Evolutionary conservation across 441 rosid genomes (phyloP), one percentile per base, ranked within the genome.

Genomic region (Viola pubescens): DNA sequence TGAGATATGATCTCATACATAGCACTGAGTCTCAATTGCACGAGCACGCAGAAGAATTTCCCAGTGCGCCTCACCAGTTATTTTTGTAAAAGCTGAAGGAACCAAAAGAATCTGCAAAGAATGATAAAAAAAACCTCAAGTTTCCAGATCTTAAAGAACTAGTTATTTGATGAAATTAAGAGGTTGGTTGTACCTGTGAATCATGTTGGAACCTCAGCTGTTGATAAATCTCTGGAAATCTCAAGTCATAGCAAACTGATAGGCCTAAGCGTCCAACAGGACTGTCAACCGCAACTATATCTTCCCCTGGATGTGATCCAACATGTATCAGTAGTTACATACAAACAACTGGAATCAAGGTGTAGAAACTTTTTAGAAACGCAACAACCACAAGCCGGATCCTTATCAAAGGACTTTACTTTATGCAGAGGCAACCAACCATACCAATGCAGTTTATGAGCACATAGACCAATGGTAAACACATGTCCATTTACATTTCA

Each of bases 11-110:
- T 58, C 56, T 62, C 81, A 61, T 83, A 92, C 96, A 72, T 89
- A 92, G 80, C 97, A 92, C 59, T 92, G 98, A 37, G 98, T 89
- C 78, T 92, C 96, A 37, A 92, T 82, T 54, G 98, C 98, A 55
- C 91, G 80, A 63, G 96, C 84, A 70, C 96, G 86, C 58, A 94
- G 98, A 53, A 89, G 87, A 79, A 88, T 72, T 76, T 94, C 97
- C 98, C 98, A 94, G 70, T 94, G 98, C 58, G 98, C 97, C 71
- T 82, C 76, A 54, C 96, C 98, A 9, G 98, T 89, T 62, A 82
- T 88, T 70, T 69, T 79, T 16, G 98, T 89, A 73, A 92, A 92
- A 69, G 98, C 98, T 50, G 97, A 65, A 44, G 97, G 97, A 48
- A 89, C 96, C 51, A 92, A 71, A 58, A 89, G 64, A 78, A 94